These are phyloP conservation scores for Prototheca wickerhamii DNA, from an alignment of 163 green algal genomes.

Conservation along the genomic window DNA sequence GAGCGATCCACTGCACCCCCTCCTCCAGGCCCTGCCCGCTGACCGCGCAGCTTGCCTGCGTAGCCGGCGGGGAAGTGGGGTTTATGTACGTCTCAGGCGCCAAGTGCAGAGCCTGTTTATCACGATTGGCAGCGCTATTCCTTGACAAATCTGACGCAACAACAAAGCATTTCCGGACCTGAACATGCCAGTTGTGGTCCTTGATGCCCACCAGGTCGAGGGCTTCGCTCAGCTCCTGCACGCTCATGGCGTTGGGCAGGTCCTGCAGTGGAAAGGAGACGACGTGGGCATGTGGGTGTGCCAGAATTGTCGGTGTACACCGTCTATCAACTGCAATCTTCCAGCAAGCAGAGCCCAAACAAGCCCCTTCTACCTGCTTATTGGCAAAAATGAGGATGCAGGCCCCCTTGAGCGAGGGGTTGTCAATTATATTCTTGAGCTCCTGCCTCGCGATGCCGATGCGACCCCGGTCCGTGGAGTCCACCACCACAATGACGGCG, in stretches of 20 bases:
- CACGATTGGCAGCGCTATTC: background rate
- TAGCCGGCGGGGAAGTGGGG: constrained; percentile 30
- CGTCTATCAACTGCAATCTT: background rate
- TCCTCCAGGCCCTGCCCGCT: constrained; percentile 68
- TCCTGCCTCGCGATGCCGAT: constrained; percentile 78
- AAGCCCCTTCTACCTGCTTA: constrained; percentile 12
- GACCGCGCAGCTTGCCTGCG: constrained; percentile 60
- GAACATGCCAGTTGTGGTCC: constrained; percentile 70
- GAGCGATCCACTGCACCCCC: constrained; percentile 59
- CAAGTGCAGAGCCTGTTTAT: too few relatives aligned
- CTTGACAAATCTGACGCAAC: constrained; percentile 51
- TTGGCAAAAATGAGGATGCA: constrained; percentile 95
- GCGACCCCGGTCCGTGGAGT: constrained; percentile 83
- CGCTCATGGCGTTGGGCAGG: constrained; percentile 67
- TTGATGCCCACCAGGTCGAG: constrained; percentile 59
- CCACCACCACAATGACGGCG: constrained; percentile 79
- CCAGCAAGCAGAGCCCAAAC: background rate
- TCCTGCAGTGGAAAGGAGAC: constrained; percentile 33
- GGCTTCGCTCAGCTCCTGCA: constrained; percentile 59
- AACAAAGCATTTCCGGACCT: constrained; percentile 63
- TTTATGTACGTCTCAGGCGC: too few relatives aligned
- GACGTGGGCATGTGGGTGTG: background rate
- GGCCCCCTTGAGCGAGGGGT: constrained; percentile 87
- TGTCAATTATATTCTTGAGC: constrained; percentile 87
- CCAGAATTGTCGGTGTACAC: too few relatives aligned